These are phyloP conservation scores for Pyrenophora graminea DNA, from an alignment of 2,329 filamentous ascomycete genomes.

Conservation along the genomic window DNA sequence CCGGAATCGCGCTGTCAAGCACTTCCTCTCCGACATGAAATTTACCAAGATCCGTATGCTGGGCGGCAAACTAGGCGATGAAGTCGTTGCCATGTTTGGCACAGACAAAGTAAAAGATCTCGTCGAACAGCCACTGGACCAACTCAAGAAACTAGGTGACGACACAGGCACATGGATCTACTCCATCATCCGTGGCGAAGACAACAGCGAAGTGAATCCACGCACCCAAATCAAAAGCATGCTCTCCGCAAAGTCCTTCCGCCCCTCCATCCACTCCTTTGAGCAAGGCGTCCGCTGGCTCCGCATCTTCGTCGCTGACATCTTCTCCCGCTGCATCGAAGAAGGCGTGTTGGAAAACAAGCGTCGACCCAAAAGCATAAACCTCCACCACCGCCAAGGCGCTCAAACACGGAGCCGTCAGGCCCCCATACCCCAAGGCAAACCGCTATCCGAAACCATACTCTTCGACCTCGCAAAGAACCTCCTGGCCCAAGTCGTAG, in stretches of 20 bases:
- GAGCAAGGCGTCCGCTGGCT: slow-evolving; percentile 86
- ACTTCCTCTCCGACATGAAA: slow-evolving; percentile 83
- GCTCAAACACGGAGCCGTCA: slow-evolving; percentile 75
- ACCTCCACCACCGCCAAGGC: slow-evolving; percentile 77
- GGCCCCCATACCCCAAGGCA: slow-evolving; percentile 76
- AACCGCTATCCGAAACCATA: slow-evolving; percentile 69
- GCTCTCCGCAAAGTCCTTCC: slow-evolving; percentile 94
- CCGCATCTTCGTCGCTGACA: slow-evolving; percentile 87
- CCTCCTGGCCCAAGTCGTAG: slow-evolving; percentile 75
- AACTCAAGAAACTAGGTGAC: slow-evolving; percentile 77
- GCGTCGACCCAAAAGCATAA: slow-evolving; percentile 82
- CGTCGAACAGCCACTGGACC: slow-evolving; percentile 71
- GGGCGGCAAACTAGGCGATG: slow-evolving; percentile 92
- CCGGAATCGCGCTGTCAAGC: slow-evolving; percentile 76
- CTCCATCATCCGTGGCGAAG: slow-evolving; percentile 81
- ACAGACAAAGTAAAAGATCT: slow-evolving; percentile 81
- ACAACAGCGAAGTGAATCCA: slow-evolving; percentile 85
- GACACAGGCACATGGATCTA: slow-evolving; percentile 87
- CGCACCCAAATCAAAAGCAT: slow-evolving; percentile 95
- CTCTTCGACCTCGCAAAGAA: slow-evolving; percentile 77
- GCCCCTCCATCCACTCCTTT: slow-evolving; percentile 75
- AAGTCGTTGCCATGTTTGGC: slow-evolving; percentile 77
- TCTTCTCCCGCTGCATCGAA: slow-evolving; percentile 85
- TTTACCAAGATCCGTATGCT: slow-evolving; percentile 94
- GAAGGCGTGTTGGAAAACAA: slow-evolving; percentile 88